Conservation (phyloP, 306 rosid species). For the Quercus engelmannii region DNA sequence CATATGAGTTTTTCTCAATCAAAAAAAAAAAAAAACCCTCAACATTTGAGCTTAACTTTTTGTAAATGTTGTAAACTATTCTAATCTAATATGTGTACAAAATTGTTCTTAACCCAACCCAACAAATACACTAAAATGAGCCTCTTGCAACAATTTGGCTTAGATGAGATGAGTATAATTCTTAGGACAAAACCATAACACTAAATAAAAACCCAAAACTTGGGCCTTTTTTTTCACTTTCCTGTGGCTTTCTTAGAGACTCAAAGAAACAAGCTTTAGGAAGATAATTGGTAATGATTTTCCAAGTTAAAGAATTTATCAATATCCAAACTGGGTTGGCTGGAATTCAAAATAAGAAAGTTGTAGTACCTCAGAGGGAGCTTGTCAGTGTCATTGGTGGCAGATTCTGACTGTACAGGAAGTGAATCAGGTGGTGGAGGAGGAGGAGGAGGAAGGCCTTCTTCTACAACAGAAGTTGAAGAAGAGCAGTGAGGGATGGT, state of each 20-base stretch:
- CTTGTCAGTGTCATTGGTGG: conserved; percentile 14
- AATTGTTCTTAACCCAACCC: neutral
- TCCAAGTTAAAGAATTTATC: neutral
- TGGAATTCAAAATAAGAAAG: neutral
- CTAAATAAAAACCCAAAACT: neutral
- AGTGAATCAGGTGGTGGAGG: conserved; percentile 42
- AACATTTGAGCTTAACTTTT: neutral
- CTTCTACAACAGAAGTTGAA: conserved; percentile 45
- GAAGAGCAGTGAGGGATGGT: conserved; percentile 37
- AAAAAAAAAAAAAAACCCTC: too few relatives aligned
- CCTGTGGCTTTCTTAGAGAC: neutral
- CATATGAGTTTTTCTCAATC: too few relatives aligned
- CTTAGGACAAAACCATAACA: neutral
- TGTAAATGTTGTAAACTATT: neutral
- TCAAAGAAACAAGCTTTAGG: too few relatives aligned
- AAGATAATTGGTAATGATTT: neutral
- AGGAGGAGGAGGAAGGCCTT: conserved; percentile 34
- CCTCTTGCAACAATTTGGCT: neutral
- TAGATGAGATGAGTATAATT: neutral
- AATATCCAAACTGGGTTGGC: neutral
- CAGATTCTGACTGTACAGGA: conserved; percentile 23
- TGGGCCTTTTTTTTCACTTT: neutral
- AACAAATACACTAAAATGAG: too few relatives aligned
- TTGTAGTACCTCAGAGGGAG: conserved; percentile 40
- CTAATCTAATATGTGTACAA: neutral